phyloP scores from a whole-genome alignment of 2,329 filamentous ascomycete genomes.

The Clathrospora elynae region DNA sequence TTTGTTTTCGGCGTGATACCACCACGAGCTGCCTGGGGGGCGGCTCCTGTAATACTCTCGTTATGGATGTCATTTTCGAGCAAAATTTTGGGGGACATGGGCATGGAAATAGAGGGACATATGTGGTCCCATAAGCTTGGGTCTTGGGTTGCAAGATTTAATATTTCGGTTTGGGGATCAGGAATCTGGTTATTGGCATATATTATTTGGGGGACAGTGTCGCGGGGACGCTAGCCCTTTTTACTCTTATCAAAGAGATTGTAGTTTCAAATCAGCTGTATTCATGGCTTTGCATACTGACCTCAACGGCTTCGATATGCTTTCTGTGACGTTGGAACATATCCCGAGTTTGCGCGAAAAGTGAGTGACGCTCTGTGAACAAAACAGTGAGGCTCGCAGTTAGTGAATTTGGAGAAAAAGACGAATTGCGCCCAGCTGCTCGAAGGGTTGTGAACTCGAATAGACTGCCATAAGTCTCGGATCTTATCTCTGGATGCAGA shows the following conservation, averaged over 20 bases:
- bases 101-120: slow-evolving; percentile 11
- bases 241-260: slow-evolving; percentile 19
- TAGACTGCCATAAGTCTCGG: no score
- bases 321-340: background rate
- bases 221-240: slow-evolving; percentile 2
- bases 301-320: background rate
- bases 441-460: no score
- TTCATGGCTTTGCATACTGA: slow-evolving; percentile 14
- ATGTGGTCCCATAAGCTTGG: slow-evolving; percentile 2
- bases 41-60: slow-evolving; percentile 27
- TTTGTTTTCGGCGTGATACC: slow-evolving; percentile 31
- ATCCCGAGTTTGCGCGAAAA: no score
- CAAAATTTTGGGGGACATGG: slow-evolving; percentile 5
- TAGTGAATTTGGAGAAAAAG: no score
- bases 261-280: slow-evolving; percentile 29
- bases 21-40: slow-evolving; percentile 26
- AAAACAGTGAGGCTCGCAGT: no score
- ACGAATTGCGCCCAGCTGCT: no score
- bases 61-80: slow-evolving; percentile 15
- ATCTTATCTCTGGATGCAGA: no score
- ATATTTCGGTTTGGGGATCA: background rate
- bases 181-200: slow-evolving; percentile 3
- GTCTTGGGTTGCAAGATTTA: slow-evolving; percentile 7
- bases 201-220: slow-evolving; percentile 11
- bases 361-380: no score